Base-by-base conservation (phyloP, 2,329 filamentous ascomycete genomes). In the Aspergillus novofumigatus region DNA sequence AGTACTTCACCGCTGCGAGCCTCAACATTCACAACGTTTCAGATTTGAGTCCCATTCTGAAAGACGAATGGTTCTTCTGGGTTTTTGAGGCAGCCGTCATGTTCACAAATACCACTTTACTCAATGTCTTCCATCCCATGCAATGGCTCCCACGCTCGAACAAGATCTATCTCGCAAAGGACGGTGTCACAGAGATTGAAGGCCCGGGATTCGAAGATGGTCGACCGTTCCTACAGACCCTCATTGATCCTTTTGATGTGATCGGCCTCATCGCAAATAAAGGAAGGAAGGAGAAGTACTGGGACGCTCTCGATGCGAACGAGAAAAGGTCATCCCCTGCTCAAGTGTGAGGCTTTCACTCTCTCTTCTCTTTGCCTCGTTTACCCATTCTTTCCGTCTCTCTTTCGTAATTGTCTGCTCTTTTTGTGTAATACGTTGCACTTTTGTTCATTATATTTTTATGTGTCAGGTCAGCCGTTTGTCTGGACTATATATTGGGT, bases 31-130 rank as follows among this genome's bases (percentile, higher is more conserved):
- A 66, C 66, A 72, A 57, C 69, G 70, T 51, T 61, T 65, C 63
- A 60, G 74, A 56, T 66, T 76, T 72, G 28, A 69, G 65, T 29
- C 69, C 70, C 1, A 44, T 70, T 17, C 53, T 72, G 53, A 72
- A 72, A 45, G 74, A 80, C 51, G 81, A 85, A 55, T 76, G 76
- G 64, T 81, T 78, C 60, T 81, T 83, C 59, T 84, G 79, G 77
- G 70, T 83, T 32, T 82, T 84, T 56, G 82, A 84, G 61, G 76
- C 75, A 4, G 65, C 71, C 2, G 75, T 82, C 52, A 83, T 84
- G 77, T 77, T 81, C 20, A 59, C 75, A 51, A 83, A 82, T 59
- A 80, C 78, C 11, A 72, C 75, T 4, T 61, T 84, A 52, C 69
- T 83, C n/a, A 82, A 82, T 58, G 55, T 80, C 21, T 81, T 75